A percentile compares a stretch with the other conserved stretches of the same genome.
These are phyloP conservation scores for Fusarium kyushuense DNA, from an alignment of 2,329 filamentous ascomycete species.

Conservation along the genomic window DNA sequence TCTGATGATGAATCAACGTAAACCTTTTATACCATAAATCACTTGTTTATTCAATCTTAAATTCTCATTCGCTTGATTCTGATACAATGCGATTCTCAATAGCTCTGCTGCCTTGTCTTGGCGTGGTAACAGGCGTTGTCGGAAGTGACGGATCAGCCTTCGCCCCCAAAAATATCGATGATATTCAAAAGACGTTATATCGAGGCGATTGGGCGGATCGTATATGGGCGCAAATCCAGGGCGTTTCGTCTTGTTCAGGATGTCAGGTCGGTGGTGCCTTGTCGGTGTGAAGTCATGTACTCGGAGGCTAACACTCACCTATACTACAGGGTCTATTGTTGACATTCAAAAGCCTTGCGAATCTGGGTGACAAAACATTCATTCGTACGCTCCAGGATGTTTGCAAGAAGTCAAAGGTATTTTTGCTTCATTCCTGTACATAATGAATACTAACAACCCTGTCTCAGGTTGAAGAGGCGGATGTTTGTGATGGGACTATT, in stretches of 20 bases:
- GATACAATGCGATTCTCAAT: constrained; percentile 10
- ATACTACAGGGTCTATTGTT: constrained; percentile 50
- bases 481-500: constrained; percentile 67
- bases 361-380: constrained; percentile 58
- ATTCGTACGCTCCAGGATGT: constrained; percentile 49
- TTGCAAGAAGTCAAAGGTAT: constrained; percentile 52
- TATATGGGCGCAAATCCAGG: constrained; percentile 33
- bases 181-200: constrained; percentile 27
- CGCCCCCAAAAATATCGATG: constrained; percentile 8
- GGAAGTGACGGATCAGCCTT: constrained; percentile 14
- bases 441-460: background rate
- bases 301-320: constrained; percentile 4
- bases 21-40: background rate
- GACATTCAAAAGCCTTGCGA: constrained; percentile 58
- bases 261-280: constrained; percentile 34
- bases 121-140: constrained; percentile 19
- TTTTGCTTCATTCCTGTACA: background rate
- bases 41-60: background rate
- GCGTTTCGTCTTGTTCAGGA: constrained; percentile 40
- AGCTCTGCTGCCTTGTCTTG: constrained; percentile 24
- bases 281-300: background rate
- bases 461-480: constrained; percentile 61
- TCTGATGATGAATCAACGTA: constrained; percentile 21
- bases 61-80: background rate
- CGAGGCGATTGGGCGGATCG: constrained; percentile 31